Evolutionary conservation across 2,329 filamentous ascomycete genomes (phyloP).

Genomic region (Cryphonectria carpinicola): DNA sequence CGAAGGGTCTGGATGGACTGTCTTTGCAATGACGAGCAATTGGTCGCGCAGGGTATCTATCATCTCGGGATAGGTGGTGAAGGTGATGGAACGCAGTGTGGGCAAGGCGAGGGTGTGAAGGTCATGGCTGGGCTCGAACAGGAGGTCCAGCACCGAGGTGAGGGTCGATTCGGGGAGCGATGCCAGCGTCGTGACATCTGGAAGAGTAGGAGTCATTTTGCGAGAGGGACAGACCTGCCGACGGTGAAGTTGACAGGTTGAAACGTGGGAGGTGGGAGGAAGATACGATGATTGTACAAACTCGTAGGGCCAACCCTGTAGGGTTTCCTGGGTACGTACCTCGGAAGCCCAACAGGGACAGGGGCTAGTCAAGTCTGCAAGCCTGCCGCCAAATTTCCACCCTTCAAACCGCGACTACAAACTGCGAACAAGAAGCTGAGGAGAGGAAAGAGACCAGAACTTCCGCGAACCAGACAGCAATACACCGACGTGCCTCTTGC

Average conservation of each 20-base stretch:
- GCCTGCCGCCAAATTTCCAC: slow-evolving; percentile 15
- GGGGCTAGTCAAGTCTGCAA: slow-evolving; percentile 4
- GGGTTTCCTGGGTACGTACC: background rate
- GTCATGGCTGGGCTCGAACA: slow-evolving; percentile 81
- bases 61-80: slow-evolving; percentile 70
- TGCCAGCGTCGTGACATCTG: slow-evolving; percentile 59
- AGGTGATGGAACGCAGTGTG: slow-evolving; percentile 59
- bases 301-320: background rate
- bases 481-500: background rate
- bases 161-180: slow-evolving; percentile 59
- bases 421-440: slow-evolving; percentile 3
- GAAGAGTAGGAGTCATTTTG: slow-evolving; percentile 47
- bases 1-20: slow-evolving; percentile 50
- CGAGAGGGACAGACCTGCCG: too few relatives aligned
- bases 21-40: slow-evolving; percentile 58
- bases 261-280: background rate
- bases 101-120: slow-evolving; percentile 75
- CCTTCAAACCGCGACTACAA: background rate
- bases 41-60: slow-evolving; percentile 68
- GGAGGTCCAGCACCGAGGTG: slow-evolving; percentile 67
- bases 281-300: background rate
- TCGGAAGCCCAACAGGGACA: background rate
- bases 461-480: background rate
- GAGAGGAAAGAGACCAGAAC: background rate
- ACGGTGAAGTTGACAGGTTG: background rate